Percentiles rank a stretch among this genome's conserved stretches.
phyloP scores from a whole-genome alignment of 1,139 yeast genomes.

The Lizanozyma gosingica region DNA sequence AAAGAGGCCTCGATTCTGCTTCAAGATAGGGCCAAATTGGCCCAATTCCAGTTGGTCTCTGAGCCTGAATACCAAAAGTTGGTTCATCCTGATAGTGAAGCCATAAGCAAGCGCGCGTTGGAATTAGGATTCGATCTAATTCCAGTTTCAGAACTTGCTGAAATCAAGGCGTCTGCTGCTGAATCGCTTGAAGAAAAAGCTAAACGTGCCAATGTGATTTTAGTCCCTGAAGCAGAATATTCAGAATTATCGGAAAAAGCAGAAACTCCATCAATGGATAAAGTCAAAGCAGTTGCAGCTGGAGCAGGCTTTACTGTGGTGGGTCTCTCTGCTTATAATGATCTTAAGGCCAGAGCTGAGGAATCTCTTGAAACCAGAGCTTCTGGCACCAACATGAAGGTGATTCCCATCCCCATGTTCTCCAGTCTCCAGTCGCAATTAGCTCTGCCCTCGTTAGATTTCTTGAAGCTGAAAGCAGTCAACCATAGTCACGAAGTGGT shows the following conservation, averaged over 20 bases:
- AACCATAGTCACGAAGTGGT: not conserved
- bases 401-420: constrained; percentile 12
- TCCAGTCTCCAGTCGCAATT: constrained; percentile 7
- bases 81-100: constrained; percentile 1
- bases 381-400: constrained; percentile 10
- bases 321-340: not conserved
- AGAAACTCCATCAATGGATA: not conserved
- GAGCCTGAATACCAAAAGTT: not conserved
- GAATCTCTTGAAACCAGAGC: constrained; percentile 11
- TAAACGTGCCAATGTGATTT: constrained; percentile 5
- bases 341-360: constrained; percentile 3
- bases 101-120: constrained; percentile 8
- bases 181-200: constrained; percentile 6
- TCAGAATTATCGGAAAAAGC: constrained; percentile 1
- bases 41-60: not conserved
- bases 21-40: constrained; percentile 11
- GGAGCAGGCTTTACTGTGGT: not conserved
- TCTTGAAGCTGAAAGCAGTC: constrained; percentile 11
- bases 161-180: constrained; percentile 2
- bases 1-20: constrained; percentile 8
- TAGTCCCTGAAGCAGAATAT: not conserved
- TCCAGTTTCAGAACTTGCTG: constrained; percentile 3
- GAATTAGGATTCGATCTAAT: constrained; percentile 4
- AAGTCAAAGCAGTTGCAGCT: not conserved
- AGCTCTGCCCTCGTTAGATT: constrained; percentile 14